A percentile compares a stretch with the other conserved stretches of the same genome.
Conservation (phyloP, 495 filamentous ascomycete genomes). For the Penicillium chermesinum region DNA sequence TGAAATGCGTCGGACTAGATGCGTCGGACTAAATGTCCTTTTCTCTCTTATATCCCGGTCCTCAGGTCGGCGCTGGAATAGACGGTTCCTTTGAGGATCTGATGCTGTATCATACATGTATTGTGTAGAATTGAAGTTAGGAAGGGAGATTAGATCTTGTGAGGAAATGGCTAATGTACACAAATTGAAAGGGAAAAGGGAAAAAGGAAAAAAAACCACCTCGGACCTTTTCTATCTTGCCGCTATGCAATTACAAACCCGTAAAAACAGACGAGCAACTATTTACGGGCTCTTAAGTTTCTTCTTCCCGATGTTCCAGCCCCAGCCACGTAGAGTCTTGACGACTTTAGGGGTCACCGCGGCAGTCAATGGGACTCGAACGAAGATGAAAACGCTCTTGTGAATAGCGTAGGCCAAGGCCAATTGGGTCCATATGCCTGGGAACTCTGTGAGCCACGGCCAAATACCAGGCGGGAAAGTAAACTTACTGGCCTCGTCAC, state of each 20-base stretch:
- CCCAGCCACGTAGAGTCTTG: slow-evolving; percentile 77
- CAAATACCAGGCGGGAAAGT: slow-evolving; percentile 1
- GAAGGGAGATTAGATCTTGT: slow-evolving; percentile 29
- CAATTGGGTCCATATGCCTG: slow-evolving; percentile 80
- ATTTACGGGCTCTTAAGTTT: slow-evolving; percentile 44
- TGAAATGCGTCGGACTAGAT: background rate
- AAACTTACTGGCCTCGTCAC: slow-evolving; percentile 51
- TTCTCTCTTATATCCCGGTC: slow-evolving; percentile 1
- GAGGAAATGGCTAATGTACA: slow-evolving; percentile 36
- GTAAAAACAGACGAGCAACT: background rate
- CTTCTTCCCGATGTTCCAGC: slow-evolving; percentile 66
- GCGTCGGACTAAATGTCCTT: background rate
- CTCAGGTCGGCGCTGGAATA: slow-evolving; percentile 15
- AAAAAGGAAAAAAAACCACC: background rate
- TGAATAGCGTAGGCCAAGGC: slow-evolving; percentile 95
- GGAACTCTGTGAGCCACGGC: background rate
- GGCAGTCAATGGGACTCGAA: slow-evolving; percentile 83
- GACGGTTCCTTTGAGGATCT: slow-evolving; percentile 7
- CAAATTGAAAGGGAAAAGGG: too few species aligned
- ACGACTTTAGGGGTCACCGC: slow-evolving; percentile 90
- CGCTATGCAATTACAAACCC: slow-evolving; percentile 28
- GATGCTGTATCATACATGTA: slow-evolving; percentile 11
- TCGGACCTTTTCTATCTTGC: background rate
- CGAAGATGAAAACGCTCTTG: slow-evolving; percentile 96
- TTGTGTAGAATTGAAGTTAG: slow-evolving; percentile 26